Base-by-base conservation (phyloP, 257 asterid genomes). In the Jacaranda copaia region DNA sequence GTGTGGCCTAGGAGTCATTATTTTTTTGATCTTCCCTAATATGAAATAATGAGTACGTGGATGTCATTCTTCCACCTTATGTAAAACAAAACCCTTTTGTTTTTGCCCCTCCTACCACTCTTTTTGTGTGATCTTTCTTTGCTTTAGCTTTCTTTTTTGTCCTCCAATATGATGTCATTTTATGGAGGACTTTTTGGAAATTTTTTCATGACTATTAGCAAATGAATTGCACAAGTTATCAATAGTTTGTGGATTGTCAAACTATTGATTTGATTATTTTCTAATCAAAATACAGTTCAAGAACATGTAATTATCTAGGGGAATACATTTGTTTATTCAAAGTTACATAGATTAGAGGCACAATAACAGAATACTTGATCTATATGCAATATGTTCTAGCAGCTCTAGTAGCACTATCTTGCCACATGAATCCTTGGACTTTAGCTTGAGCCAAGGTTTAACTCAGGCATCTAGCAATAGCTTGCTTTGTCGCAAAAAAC, bases 391-490 rank as follows among this genome's bases (percentile, higher is more conserved):
- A 2, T 2, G 9, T 1, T 19, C 4, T 8, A 6, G 8, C 20
- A 40, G 3, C 42, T 15, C 15, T 20, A n/a, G 6, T 14, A 1
- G 8, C 18, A 13, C 4, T 0, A 40, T 40, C 46, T 32, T 65
- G 9, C 69, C 82, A 18, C 6, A 5, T 18, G 10, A 43, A 12
- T 55, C 56, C 13, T 4, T 72, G 3, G 16, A 55, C 2, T 38
- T 53, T 35, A 6, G 64, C 25, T 5, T 11, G 16, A 3, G 0
- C 8, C 0, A 3, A 2, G 57, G 53, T 13, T 1, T 5, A 5
- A 36, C 72, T 38, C 5, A 55, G 9, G 69, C 64, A 16, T 72
- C 82, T 5, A 53, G 69, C 35, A 79, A 79, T 3, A 70, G 79
- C 3, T 38, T 79, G 42, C 69, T 72, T 32, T 72, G 78, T 10